These are phyloP conservation scores for Pleurostoma richardsiae DNA, from an alignment of 2,329 filamentous ascomycete genomes.

Conservation along the genomic window DNA sequence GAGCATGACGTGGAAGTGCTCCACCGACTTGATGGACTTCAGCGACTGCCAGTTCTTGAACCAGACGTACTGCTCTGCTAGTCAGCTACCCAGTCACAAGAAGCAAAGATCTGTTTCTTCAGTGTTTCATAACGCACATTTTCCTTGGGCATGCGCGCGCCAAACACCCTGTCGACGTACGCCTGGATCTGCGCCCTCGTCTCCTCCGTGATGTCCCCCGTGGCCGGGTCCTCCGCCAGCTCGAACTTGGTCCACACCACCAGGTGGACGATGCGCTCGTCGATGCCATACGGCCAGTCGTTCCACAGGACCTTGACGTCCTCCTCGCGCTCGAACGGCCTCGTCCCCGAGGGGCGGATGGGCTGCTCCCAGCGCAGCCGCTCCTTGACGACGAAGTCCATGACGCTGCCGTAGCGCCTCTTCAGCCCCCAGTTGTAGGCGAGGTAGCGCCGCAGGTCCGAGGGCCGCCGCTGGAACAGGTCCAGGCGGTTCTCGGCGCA, in stretches of 20 bases:
- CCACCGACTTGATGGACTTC: constrained; percentile 80
- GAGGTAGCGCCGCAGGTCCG: constrained; percentile 72
- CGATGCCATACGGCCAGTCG: constrained; percentile 92
- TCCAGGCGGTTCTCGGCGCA: constrained; percentile 65
- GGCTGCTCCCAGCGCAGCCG: constrained; percentile 64
- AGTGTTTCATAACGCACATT: constrained; percentile 38
- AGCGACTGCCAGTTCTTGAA: constrained; percentile 86
- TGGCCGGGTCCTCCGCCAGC: constrained; percentile 61
- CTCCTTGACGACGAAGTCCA: constrained; percentile 68
- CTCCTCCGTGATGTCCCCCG: constrained; percentile 61
- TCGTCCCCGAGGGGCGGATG: constrained; percentile 21
- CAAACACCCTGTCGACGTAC: constrained; percentile 67
- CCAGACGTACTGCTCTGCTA: constrained; percentile 49
- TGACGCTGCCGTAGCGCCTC: constrained; percentile 67
- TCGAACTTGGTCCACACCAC: constrained; percentile 92
- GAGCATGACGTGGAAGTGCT: constrained; percentile 95
- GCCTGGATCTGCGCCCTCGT: constrained; percentile 61
- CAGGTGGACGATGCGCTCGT: constrained; percentile 71
- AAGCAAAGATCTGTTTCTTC: background rate
- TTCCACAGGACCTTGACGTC: constrained; percentile 77
- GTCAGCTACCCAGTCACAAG: constrained; percentile 5
- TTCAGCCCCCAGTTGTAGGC: constrained; percentile 62
- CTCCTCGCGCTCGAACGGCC: constrained; percentile 37
- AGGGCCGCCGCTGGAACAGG: constrained; percentile 70
- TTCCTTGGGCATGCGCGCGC: constrained; percentile 41